Percentiles rank a stretch among this genome's conserved stretches.
Conservation (phyloP, 192 early-diverging fungal genomes). For the Coemansia erecta region DNA sequence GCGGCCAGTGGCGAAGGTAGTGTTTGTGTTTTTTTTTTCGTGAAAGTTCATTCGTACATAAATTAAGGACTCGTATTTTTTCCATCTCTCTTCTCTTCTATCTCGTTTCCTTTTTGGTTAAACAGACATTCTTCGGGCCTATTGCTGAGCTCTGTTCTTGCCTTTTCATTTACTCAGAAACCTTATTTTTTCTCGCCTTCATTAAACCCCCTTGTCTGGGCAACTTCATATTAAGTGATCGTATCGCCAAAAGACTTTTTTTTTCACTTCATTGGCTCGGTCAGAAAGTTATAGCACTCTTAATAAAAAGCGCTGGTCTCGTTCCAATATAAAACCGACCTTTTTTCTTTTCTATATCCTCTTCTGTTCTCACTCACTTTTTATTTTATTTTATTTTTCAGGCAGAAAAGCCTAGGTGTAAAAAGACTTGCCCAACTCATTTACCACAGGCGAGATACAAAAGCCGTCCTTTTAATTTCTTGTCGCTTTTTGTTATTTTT, state of each 20-base stretch:
- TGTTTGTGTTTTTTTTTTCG: background rate
- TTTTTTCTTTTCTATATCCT: conserved; percentile 9
- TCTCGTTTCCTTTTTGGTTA: background rate
- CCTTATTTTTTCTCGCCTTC: background rate
- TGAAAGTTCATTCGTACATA: background rate
- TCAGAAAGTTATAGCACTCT: background rate
- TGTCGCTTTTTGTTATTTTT: background rate
- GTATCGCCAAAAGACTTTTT: background rate
- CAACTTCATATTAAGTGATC: conserved; percentile 1
- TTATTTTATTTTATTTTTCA: background rate
- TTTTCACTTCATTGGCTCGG: background rate
- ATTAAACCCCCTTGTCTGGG: conserved; percentile 1
- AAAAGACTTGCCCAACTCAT: too few species aligned
- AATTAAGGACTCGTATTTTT: conserved; percentile 4
- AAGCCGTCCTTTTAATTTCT: background rate
- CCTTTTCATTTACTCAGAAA: conserved; percentile 1
- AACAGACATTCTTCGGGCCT: background rate
- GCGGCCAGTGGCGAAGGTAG: background rate
- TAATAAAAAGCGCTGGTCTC: background rate
- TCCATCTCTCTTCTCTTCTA: background rate
- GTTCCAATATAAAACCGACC: background rate
- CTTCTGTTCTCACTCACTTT: background rate
- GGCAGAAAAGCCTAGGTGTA: too few species aligned
- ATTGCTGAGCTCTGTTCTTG: background rate
- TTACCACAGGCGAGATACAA: too few species aligned